Percentiles rank a stretch among this genome's conserved stretches.
Conservation (phyloP, 1,139 yeast species). For the Geotrichum klebahnii region DNA sequence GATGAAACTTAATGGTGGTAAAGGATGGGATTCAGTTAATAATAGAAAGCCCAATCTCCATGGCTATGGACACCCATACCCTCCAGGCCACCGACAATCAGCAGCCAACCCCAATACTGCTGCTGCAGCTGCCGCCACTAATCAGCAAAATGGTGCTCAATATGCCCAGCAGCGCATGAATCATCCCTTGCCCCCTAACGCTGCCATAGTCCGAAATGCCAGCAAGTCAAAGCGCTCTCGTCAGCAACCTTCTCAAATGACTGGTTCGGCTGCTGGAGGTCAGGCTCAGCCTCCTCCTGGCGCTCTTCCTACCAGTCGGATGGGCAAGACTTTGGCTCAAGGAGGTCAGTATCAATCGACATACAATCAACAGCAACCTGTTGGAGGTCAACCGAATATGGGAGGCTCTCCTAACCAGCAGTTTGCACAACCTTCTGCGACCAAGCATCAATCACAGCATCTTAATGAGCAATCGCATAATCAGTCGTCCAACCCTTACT, state of each 20-base stretch:
- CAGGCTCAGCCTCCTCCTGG: conserved; percentile 9
- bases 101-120: not conserved
- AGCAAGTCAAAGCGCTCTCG: conserved; percentile 34
- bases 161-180: conserved; percentile 23
- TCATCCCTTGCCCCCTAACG: conserved; percentile 33
- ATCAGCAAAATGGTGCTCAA: conserved; percentile 6
- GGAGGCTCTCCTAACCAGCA: conserved; percentile 11
- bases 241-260: conserved; percentile 18
- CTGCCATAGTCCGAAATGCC: conserved; percentile 39
- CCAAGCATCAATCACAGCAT: conserved; percentile 7
- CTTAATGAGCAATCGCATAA: conserved; percentile 22
- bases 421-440: not conserved
- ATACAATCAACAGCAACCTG: conserved; percentile 26
- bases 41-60: conserved; percentile 86
- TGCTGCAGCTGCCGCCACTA: not conserved
- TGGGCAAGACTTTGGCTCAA: conserved; percentile 19
- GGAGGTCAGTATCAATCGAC: conserved; percentile 21
- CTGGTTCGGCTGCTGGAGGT: conserved; percentile 12
- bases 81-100: conserved; percentile 38
- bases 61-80: conserved; percentile 77
- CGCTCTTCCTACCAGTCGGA: too few species aligned
- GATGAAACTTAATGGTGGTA: conserved; percentile 87
- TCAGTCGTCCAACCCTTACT: conserved; percentile 21
- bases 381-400: conserved; percentile 22
- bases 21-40: conserved; percentile 82